These are phyloP conservation scores for Ilyonectria destructans DNA, from an alignment of 2,329 filamentous ascomycete genomes.

Conservation along the genomic window DNA sequence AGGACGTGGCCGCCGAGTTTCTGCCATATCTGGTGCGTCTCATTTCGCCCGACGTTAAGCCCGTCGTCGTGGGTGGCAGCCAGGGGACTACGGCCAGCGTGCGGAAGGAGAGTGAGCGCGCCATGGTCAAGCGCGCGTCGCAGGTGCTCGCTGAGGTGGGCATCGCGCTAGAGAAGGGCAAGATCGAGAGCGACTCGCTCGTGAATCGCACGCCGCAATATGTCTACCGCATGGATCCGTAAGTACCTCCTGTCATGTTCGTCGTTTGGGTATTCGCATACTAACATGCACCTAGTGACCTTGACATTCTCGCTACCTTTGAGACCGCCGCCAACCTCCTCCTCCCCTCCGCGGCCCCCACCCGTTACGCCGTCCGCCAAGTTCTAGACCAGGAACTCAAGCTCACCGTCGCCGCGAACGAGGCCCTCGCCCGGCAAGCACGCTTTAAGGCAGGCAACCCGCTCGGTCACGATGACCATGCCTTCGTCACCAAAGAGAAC, in stretches of 20 bases:
- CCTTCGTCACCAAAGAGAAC: slow-evolving; percentile 59
- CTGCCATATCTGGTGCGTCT: slow-evolving; percentile 89
- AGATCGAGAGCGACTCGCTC: slow-evolving; percentile 79
- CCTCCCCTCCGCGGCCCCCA: slow-evolving; percentile 76
- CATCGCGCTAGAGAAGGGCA: slow-evolving; percentile 84
- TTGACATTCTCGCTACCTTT: slow-evolving; percentile 86
- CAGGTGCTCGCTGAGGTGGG: slow-evolving; percentile 88
- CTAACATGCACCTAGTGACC: slow-evolving; percentile 61
- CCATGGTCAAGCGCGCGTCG: slow-evolving; percentile 85
- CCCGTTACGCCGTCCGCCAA: slow-evolving; percentile 93
- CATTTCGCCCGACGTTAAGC: slow-evolving; percentile 91
- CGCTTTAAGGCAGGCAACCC: slow-evolving; percentile 71
- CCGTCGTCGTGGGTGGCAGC: slow-evolving; percentile 84
- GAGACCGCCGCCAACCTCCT: slow-evolving; percentile 75
- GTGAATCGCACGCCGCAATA: slow-evolving; percentile 76
- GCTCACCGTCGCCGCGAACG: slow-evolving; percentile 78
- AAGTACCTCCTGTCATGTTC: slow-evolving; percentile 58
- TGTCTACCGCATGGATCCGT: slow-evolving; percentile 97
- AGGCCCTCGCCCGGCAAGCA: slow-evolving; percentile 77
- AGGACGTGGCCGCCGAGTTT: slow-evolving; percentile 85
- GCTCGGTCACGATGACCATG: slow-evolving; percentile 35
- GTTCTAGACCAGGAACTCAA: slow-evolving; percentile 93
- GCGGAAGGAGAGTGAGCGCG: slow-evolving; percentile 87
- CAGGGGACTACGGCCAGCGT: slow-evolving; percentile 84
- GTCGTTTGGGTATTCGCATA: background rate